These are phyloP conservation scores for Nepenthes gracilis DNA, from an alignment of 148 eudicot genomes.

Conservation along the genomic window DNA sequence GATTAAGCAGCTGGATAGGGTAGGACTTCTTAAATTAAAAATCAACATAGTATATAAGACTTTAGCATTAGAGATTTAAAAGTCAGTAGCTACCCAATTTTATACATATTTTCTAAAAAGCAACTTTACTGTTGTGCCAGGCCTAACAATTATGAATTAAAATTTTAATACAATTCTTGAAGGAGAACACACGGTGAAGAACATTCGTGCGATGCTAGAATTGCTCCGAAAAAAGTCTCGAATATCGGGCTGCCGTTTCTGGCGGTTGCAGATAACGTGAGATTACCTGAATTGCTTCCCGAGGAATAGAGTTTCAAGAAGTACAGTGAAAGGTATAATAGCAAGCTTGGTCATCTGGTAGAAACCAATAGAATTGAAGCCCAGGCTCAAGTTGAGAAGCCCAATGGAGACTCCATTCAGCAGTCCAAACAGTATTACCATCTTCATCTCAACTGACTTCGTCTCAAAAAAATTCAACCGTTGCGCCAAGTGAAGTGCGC, in stretches of 20 bases:
- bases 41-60: too few species aligned
- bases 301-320: slow-evolving; percentile 75
- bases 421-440: slow-evolving; percentile 64
- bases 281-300: slow-evolving; percentile 84
- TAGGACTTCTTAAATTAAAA: background rate
- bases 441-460: slow-evolving; percentile 73
- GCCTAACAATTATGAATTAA: too few species aligned
- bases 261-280: background rate
- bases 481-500: slow-evolving; percentile 66
- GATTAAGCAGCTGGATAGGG: background rate
- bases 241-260: too few species aligned
- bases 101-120: too few species aligned
- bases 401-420: slow-evolving; percentile 86
- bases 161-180: too few species aligned
- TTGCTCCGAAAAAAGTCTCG: too few species aligned
- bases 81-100: too few species aligned
- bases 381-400: slow-evolving; percentile 80
- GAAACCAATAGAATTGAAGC: slow-evolving; percentile 95
- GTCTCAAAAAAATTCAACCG: slow-evolving; percentile 72
- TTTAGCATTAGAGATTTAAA: too few species aligned
- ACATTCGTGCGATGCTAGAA: too few species aligned
- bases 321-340: slow-evolving; percentile 82
- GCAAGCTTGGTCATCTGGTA: slow-evolving; percentile 23
- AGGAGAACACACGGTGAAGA: too few species aligned
- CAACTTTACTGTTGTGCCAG: too few species aligned